Evolutionary conservation across 2,329 filamentous ascomycete species (phyloP).

Genomic region (Penicillium olsonii): DNA sequence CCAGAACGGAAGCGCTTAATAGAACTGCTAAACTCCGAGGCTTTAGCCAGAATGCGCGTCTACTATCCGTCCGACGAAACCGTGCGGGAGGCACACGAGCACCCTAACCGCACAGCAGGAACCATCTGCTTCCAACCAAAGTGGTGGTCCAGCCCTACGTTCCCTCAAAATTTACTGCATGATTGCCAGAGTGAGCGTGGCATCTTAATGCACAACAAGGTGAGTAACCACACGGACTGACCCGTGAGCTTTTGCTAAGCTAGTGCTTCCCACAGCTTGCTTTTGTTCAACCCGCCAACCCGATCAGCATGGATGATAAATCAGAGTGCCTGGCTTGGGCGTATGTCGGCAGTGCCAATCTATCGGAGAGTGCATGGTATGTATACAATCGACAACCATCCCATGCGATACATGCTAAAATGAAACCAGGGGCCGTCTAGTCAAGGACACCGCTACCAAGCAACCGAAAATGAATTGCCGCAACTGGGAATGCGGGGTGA

Average conservation of each 20-base stretch:
- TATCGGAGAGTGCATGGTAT: conserved; percentile 91
- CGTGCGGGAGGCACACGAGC: conserved; percentile 60
- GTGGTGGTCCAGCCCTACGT: conserved; percentile 70
- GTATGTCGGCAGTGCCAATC: conserved; percentile 87
- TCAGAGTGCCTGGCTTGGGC: conserved; percentile 63
- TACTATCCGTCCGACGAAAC: conserved; percentile 80
- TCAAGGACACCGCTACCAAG: conserved; percentile 67
- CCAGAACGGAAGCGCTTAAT: conserved; percentile 29
- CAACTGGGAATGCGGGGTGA: conserved; percentile 95
- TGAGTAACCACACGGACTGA: conserved; percentile 41
- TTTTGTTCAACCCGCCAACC: conserved; percentile 20
- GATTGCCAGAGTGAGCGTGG: conserved; percentile 72
- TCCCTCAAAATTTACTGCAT: conserved; percentile 70
- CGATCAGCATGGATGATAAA: conserved; percentile 21
- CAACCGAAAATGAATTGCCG: conserved; percentile 75
- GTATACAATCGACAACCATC: conserved; percentile 31
- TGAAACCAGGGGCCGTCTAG: conserved; percentile 69
- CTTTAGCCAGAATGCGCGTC: conserved; percentile 62
- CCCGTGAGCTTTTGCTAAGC: background rate
- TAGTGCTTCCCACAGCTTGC: conserved; percentile 17
- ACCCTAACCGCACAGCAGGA: conserved; percentile 55
- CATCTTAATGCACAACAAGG: conserved; percentile 88
- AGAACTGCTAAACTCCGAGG: conserved; percentile 32
- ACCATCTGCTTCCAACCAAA: conserved; percentile 77
- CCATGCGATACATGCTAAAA: background rate